Conservation (phyloP, 495 filamentous ascomycete species). For the Xylaria bambusicola region DNA sequence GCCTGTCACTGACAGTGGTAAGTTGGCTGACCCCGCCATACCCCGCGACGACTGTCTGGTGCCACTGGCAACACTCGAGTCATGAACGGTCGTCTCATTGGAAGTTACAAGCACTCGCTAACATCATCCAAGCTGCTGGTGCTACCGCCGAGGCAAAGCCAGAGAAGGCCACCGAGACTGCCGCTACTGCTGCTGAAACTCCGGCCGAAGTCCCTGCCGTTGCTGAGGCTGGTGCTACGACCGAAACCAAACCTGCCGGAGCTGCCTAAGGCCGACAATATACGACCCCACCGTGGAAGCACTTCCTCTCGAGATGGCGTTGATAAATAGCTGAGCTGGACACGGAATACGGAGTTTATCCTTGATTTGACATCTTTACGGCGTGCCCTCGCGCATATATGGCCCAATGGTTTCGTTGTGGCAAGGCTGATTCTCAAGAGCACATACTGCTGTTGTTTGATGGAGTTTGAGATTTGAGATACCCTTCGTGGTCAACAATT, state of each 20-base stretch:
- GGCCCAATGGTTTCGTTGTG: background rate
- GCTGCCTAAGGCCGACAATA: background rate
- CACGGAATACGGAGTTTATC: slow-evolving; percentile 2
- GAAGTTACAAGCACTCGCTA: slow-evolving; percentile 7
- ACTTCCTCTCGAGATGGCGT: slow-evolving; percentile 5
- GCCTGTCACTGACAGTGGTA: slow-evolving; percentile 4
- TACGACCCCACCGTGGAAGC: background rate
- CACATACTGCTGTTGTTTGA: slow-evolving; percentile 13
- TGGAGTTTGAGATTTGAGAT: slow-evolving; percentile 21
- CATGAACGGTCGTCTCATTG: background rate
- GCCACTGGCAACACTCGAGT: background rate
- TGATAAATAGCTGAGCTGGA: background rate
- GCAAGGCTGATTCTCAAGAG: background rate
- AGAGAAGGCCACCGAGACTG: slow-evolving; percentile 34
- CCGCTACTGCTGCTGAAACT: slow-evolving; percentile 19
- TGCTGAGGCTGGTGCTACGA: slow-evolving; percentile 18
- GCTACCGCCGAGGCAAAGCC: slow-evolving; percentile 23
- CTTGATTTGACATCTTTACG: background rate
- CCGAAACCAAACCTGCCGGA: slow-evolving; percentile 23
- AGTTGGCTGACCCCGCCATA: background rate
- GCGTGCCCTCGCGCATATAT: background rate
- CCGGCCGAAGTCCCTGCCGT: slow-evolving; percentile 28
- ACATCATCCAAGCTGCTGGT: slow-evolving; percentile 7
- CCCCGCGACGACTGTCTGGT: background rate
- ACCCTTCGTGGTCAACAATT: slow-evolving; percentile 19